phyloP scores from a whole-genome alignment of 306 rosid genomes.

The Cucurbita pepo region DNA sequence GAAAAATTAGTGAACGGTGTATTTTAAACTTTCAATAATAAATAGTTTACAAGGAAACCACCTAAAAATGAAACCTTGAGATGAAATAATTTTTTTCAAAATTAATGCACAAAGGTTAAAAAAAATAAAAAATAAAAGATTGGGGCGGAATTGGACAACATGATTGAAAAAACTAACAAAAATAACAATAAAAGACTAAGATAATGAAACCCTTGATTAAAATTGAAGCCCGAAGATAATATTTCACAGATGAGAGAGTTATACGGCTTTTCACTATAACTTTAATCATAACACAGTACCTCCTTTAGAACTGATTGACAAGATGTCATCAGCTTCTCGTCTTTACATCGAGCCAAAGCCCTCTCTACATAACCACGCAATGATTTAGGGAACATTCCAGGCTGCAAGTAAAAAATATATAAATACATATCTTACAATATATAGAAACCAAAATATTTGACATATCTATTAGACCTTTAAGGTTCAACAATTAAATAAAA shows the following conservation, averaged over 20 bases:
- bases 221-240: neutral
- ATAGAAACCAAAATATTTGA: neutral
- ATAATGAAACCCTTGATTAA: neutral
- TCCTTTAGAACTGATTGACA: conserved; percentile 82
- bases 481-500: neutral
- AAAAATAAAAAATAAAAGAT: neutral
- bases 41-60: neutral
- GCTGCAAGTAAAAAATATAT: conserved; percentile 33
- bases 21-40: neutral
- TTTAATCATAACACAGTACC: conserved; percentile 24
- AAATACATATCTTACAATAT: neutral
- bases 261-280: conserved; percentile 1
- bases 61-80: neutral
- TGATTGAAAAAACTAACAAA: neutral
- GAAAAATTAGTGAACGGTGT: neutral
- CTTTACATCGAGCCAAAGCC: conserved; percentile 90
- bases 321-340: conserved; percentile 64
- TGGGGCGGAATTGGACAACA: neutral
- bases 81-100: neutral
- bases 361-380: conserved; percentile 90
- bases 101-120: neutral
- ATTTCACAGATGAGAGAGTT: no score
- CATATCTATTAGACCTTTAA: neutral
- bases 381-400: conserved; percentile 79
- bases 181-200: neutral